Evolutionary conservation across 352 stramenopile genomes (phyloP).

Genomic region (Phytophthora colocasiae): DNA sequence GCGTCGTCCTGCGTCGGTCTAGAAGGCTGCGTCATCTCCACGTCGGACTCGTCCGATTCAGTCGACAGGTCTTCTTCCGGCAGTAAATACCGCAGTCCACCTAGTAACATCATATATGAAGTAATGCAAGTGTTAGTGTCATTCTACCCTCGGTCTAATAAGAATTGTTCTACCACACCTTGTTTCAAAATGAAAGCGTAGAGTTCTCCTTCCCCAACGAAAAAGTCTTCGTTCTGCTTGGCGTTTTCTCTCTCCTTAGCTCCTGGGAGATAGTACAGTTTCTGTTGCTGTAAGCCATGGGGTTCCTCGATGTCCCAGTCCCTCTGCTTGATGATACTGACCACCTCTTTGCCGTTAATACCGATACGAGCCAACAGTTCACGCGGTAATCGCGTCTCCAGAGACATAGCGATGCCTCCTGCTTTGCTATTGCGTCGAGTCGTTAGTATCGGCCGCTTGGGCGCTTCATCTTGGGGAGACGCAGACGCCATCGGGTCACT

Average conservation of each 20-base stretch:
- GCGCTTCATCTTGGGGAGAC: neutral
- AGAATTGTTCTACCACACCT: slow-evolving; percentile 19
- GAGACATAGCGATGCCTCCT: slow-evolving; percentile 30
- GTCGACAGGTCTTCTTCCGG: slow-evolving; percentile 21
- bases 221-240: slow-evolving; percentile 28
- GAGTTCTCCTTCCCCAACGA: slow-evolving; percentile 43
- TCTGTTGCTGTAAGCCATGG: slow-evolving; percentile 32
- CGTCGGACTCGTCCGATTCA: slow-evolving; percentile 31
- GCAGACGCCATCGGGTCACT: neutral
- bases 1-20: neutral
- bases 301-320: slow-evolving; percentile 32
- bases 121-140: neutral
- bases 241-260: neutral
- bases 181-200: slow-evolving; percentile 46
- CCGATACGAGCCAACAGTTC: slow-evolving; percentile 36
- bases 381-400: slow-evolving; percentile 25
- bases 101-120: neutral
- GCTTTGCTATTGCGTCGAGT: slow-evolving; percentile 16
- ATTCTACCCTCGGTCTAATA: slow-evolving; percentile 7
- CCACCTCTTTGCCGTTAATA: slow-evolving; percentile 41
- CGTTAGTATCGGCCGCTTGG: slow-evolving; percentile 1
- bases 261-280: slow-evolving; percentile 33
- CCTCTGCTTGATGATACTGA: slow-evolving; percentile 32
- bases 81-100: slow-evolving; percentile 35
- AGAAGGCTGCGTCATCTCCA: slow-evolving; percentile 18